Evolutionary conservation across 2,329 filamentous ascomycete genomes (phyloP).

Genomic region (Incumbomyces delicatus): DNA sequence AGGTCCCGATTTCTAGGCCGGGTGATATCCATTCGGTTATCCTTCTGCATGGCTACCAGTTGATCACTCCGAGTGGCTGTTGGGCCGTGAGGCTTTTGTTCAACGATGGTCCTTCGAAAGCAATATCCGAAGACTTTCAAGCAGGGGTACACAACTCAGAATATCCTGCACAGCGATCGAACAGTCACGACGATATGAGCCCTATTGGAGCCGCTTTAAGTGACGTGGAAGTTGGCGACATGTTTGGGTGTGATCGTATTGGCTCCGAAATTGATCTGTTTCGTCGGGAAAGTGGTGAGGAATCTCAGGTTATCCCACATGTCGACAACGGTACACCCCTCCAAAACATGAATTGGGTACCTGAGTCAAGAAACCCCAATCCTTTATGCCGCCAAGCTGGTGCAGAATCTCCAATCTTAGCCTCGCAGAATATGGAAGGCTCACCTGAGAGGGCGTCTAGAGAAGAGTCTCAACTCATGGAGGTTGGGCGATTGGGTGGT

Average conservation of each 20-base stretch:
- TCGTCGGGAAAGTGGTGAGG: not conserved
- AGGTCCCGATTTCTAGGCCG: conserved; percentile 8
- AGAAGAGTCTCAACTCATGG: too few species aligned
- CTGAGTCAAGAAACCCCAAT: too few species aligned
- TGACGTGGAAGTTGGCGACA: not conserved
- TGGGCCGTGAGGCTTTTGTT: conserved; percentile 10
- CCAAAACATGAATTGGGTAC: too few species aligned
- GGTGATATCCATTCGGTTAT: conserved; percentile 9
- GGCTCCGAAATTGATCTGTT: not conserved
- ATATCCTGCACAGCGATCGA: not conserved
- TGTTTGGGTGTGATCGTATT: not conserved
- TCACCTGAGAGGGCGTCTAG: not conserved
- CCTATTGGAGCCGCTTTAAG: conserved; percentile 1
- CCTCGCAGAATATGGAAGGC: not conserved
- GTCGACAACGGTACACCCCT: not conserved
- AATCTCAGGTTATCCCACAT: not conserved
- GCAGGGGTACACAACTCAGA: not conserved
- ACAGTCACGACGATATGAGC: too few species aligned
- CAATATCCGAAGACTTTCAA: conserved; percentile 9
- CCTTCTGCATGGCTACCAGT: conserved; percentile 10
- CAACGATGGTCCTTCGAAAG: conserved; percentile 7
- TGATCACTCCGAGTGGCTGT: conserved; percentile 7
- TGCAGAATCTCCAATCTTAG: not conserved
- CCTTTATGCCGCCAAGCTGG: too few species aligned
- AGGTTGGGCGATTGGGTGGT: too few species aligned